Percentiles rank a stretch among this genome's conserved stretches.
phyloP scores from a whole-genome alignment of 2,329 filamentous ascomycete species.

The Fusarium sulawesiense region DNA sequence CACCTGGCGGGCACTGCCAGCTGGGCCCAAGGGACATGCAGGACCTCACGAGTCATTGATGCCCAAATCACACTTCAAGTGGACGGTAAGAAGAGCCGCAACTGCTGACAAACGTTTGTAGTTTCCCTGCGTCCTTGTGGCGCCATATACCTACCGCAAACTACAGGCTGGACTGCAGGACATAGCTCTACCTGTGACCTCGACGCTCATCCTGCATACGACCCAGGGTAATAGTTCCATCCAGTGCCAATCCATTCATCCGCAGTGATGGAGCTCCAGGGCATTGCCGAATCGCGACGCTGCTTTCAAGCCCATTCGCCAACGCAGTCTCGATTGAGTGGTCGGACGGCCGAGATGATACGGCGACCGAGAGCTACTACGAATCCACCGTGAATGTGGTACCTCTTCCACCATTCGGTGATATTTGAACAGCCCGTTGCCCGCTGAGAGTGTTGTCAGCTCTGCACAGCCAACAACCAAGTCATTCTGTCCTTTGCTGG shows the following conservation, averaged over 20 bases:
- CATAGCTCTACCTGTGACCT: too few species aligned
- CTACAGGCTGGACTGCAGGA: not conserved
- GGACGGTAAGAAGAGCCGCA: not conserved
- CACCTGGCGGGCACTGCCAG: too few species aligned
- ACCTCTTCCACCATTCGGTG: too few species aligned
- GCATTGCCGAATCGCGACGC: not conserved
- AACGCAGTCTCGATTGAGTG: not conserved
- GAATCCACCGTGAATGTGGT: too few species aligned
- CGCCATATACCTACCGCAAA: too few species aligned
- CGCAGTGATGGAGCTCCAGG: too few species aligned
- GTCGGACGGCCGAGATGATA: not conserved
- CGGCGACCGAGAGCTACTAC: too few species aligned
- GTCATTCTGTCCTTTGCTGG: fast-evolving
- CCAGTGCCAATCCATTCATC: too few species aligned
- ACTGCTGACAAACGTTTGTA: not conserved
- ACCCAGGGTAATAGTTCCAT: not conserved
- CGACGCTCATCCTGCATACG: not conserved
- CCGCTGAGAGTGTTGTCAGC: too few species aligned
- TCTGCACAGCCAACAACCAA: not conserved
- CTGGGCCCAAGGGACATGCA: not conserved
- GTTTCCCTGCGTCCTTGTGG: fast-evolving
- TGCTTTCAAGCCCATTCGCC: not conserved
- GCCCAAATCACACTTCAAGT: not conserved
- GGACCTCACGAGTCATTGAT: fast-evolving
- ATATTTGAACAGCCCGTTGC: too few species aligned